Base-by-base conservation (phyloP, 1,284 basidiomycete genomes). In the Leccinum ponderosum region DNA sequence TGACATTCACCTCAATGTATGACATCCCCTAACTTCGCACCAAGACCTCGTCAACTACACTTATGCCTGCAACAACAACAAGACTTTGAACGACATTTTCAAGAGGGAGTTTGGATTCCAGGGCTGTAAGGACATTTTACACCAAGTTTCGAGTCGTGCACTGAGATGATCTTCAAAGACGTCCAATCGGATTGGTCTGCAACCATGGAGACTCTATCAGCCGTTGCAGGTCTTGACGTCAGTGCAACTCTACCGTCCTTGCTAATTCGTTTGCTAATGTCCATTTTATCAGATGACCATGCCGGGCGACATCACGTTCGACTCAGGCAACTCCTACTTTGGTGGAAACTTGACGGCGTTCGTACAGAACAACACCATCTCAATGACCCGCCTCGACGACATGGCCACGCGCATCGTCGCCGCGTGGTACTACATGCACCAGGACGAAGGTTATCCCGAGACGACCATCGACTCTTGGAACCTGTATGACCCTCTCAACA, bases 361-460 rank as follows among this genome's bases (percentile, higher is more conserved):
- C 12, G 53, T 67, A 14, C 51, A 25, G 55, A 66, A 64, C 20
- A 71, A 77, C 20, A 75, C 72, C 29, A 78, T 85, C 47, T 73
- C 77, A 0, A 66, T 59, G 55, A 67, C 77, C 62, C 78, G 88
- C 22, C 69, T 92, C 50, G 79, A 89, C 64, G 84, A 92, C 67
- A 87, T 91, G 86, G 87, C 86, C 0, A 78, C 82, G 3, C 82
- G 87, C 35, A 85, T 91, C 61, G 71, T 90, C 29, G 83, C 87
- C 3, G 79, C 81, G 4, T 91, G 80, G 78, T 89, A 85, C 65
- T 80, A 75, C 37, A 67, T 84, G n/a, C 82, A 81, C 11, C 85
- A 86, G 69, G 83, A 86, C 61, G 65, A 81, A 77, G 81, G 73
- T 11, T 91, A 82, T 67, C 89, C 88, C 0, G 59, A 76, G 0